phyloP scores from a whole-genome alignment of 202 grass and related monocot species.

The Zoysia matrella region DNA sequence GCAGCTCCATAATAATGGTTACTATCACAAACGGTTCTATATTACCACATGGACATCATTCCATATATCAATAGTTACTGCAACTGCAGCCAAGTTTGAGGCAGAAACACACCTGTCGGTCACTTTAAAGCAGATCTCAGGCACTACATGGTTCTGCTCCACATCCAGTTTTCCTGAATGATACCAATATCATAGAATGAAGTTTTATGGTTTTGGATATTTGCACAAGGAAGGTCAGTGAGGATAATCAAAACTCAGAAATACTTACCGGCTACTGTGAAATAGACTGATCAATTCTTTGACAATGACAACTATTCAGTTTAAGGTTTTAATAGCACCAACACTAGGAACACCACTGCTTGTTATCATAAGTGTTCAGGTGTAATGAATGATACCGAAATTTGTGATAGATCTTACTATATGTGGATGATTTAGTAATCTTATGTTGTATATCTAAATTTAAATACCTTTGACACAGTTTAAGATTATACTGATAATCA shows the following conservation, averaged over 20 bases:
- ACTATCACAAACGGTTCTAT: neutral
- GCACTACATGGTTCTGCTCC: neutral
- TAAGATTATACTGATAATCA: neutral
- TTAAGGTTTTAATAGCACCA: neutral
- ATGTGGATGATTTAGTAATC: neutral
- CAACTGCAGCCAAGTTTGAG: neutral
- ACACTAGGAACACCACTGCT: neutral
- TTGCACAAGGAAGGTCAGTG: neutral
- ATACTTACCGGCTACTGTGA: neutral
- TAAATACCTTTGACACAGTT: neutral
- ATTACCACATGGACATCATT: slow-evolving; percentile 2
- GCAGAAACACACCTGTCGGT: neutral
- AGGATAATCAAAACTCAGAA: neutral
- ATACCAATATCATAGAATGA: neutral
- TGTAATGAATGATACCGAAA: neutral
- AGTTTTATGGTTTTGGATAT: neutral
- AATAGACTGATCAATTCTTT: neutral
- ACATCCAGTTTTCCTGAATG: neutral
- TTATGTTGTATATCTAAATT: neutral
- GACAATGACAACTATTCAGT: neutral
- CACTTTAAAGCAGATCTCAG: neutral
- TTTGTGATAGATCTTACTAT: neutral
- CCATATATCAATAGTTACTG: neutral
- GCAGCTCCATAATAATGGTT: neutral
- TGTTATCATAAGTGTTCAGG: neutral